Evolutionary conservation across 768 basidiomycete genomes (phyloP), one percentile per base, ranked within the genome.

Genomic region (Podaxis sp.): DNA sequence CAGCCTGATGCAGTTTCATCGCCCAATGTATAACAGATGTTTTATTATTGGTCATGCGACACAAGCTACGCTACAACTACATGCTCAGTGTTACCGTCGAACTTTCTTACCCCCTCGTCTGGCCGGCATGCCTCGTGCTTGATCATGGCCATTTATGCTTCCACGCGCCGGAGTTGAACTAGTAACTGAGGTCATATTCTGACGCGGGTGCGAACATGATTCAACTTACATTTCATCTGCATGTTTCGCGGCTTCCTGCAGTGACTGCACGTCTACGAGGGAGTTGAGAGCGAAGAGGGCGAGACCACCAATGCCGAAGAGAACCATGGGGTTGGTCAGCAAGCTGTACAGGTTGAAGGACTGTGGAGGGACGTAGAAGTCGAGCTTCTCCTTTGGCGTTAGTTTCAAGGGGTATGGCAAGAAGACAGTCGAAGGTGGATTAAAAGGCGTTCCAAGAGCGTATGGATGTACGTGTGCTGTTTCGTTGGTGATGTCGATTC

Each of bases 301-400:
- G 55, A 74, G 77, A 40, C 82, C 91, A 50, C 82, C 88, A 66
- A 82, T 73, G 33, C 85, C 80, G 86, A 91, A 89, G 72, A 94
- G 75, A 81, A 90, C 89, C 91, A 94, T 93, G 6, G 91, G 91
- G 70, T 86, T 94, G 62, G 87, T 84, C 69, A 94, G 78, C 89
- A 94, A 92, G 57, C 78, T 84, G 61, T 89, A 59, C 24, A 91
- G 65, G 72, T 89, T 89, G 80, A 94, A 94, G 17, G 86, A 84
- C 71, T 92, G 83, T 36, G 72, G 83, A 26, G 89, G 86, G 30
- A 86, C 77, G 70, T 90, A 93, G 72, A 88, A 94, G 55, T 69
- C 76, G 68, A 85, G 79, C 70, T 80, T 85, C 60, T 80, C 77
- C 59, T 82, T 83, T 3, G 89, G 80, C 1, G 74, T 69, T 54